Conservation (phyloP, 768 basidiomycete species). For the Rubroboletus pulcherrimus region DNA sequence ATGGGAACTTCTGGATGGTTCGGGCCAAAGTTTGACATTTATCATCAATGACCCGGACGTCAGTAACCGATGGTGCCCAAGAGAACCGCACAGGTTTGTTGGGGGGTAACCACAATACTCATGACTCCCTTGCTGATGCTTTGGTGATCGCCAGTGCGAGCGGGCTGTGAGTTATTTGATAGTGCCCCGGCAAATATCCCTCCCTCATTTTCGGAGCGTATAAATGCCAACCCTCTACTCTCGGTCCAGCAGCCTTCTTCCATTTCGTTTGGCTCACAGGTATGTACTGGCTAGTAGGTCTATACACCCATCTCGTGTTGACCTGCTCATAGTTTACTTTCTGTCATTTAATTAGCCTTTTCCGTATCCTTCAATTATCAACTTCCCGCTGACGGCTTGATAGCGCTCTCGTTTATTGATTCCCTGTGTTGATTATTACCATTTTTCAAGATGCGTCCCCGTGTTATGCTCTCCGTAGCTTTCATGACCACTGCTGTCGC, state of each 20-base stretch:
- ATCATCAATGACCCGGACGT: neutral
- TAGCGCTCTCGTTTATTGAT: slow-evolving; percentile 4
- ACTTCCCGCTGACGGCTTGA: slow-evolving; percentile 10
- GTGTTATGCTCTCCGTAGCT: neutral
- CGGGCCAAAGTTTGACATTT: neutral
- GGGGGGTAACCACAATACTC: neutral
- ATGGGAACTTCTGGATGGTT: neutral
- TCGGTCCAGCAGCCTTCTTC: slow-evolving; percentile 7
- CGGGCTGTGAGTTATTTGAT: neutral
- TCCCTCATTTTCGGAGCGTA: neutral
- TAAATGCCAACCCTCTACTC: neutral
- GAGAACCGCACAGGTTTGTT: neutral
- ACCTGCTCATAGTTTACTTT: neutral
- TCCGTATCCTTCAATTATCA: slow-evolving; percentile 7
- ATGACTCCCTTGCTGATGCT: neutral
- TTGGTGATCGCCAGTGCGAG: neutral
- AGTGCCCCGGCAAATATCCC: neutral
- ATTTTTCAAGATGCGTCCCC: slow-evolving; percentile 12
- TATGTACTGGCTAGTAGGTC: slow-evolving; percentile 20
- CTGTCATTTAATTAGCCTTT: slow-evolving; percentile 4
- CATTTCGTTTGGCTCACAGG: slow-evolving; percentile 18
- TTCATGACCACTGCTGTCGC: neutral
- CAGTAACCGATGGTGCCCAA: too few species aligned
- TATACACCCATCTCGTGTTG: neutral
- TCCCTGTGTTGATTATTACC: neutral